Evolutionary conservation across 331 rosid genomes (phyloP).

Genomic region (Quercus phellos): DNA sequence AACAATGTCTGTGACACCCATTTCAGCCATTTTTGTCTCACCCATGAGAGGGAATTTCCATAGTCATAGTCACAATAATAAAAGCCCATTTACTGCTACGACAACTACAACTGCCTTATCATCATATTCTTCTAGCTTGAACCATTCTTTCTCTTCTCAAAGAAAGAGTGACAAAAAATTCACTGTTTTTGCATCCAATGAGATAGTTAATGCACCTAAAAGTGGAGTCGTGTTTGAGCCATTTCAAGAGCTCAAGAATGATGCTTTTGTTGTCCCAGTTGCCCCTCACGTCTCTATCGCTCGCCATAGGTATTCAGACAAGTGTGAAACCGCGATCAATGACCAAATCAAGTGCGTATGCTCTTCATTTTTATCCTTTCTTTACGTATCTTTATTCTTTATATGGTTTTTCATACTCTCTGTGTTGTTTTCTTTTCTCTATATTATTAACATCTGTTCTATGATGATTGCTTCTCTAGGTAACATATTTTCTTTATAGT

Average conservation of each 20-base stretch:
- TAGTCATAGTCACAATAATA: neutral
- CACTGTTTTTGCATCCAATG: slow-evolving; percentile 15
- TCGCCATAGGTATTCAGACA: slow-evolving; percentile 27
- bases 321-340: slow-evolving; percentile 40
- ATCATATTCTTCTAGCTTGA: slow-evolving; percentile 3
- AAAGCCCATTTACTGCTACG: neutral
- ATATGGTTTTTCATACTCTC: neutral
- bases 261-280: slow-evolving; percentile 26
- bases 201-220: neutral
- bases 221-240: slow-evolving; percentile 51
- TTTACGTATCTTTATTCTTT: neutral
- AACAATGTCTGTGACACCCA: slow-evolving; percentile 34
- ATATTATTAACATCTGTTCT: no score
- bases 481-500: no score
- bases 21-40: slow-evolving; percentile 25
- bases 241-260: slow-evolving; percentile 43
- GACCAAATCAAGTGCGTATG: slow-evolving; percentile 44
- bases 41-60: slow-evolving; percentile 8
- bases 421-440: no score
- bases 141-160: slow-evolving; percentile 3
- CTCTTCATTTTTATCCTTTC: neutral
- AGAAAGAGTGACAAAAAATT: slow-evolving; percentile 10
- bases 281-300: slow-evolving; percentile 41
- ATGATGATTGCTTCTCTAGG: neutral
- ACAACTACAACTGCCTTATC: neutral